Percentiles rank a stretch among this genome's conserved stretches.
Conservation (phyloP, 2,329 filamentous ascomycete species). For the Clarireedia hainanense region DNA sequence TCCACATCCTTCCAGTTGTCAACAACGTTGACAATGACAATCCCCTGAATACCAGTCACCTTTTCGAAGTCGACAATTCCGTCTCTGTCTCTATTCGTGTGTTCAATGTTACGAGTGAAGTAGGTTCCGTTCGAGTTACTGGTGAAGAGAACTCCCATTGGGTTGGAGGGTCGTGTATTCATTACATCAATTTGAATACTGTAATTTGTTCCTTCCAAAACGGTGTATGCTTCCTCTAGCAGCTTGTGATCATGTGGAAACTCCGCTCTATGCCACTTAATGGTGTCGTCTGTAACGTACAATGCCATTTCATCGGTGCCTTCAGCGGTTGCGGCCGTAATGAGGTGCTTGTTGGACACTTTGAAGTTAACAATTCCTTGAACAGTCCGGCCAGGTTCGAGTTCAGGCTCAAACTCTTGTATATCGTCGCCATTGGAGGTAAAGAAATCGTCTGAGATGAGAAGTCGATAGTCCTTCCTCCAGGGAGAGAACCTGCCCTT, state of each 20-base stretch:
- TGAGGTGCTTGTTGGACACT: conserved; percentile 75
- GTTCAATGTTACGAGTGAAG: conserved; percentile 84
- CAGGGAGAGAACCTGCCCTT: conserved; percentile 63
- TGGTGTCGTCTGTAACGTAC: conserved; percentile 77
- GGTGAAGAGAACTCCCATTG: conserved; percentile 84
- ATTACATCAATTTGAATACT: conserved; percentile 95
- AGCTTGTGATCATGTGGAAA: conserved; percentile 76
- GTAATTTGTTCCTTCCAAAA: conserved; percentile 94
- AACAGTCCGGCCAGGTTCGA: conserved; percentile 67
- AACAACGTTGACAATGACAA: conserved; percentile 84
- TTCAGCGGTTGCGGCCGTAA: conserved; percentile 72
- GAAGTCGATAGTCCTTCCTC: conserved; percentile 66
- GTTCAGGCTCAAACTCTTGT: conserved; percentile 64
- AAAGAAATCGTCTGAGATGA: conserved; percentile 83
- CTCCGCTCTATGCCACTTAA: conserved; percentile 83
- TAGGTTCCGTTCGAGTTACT: conserved; percentile 98
- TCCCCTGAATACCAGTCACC: conserved; percentile 81
- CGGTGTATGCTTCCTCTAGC: conserved; percentile 81
- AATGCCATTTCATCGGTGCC: conserved; percentile 86
- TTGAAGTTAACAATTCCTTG: conserved; percentile 76
- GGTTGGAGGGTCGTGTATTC: conserved; percentile 53
- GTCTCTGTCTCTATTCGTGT: conserved; percentile 73
- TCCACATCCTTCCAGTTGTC: conserved; percentile 75
- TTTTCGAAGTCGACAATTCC: conserved; percentile 94
- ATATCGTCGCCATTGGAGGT: conserved; percentile 40